Conservation (phyloP, 2,329 filamentous ascomycete species). For the Colletotrichum tamarilloi region DNA sequence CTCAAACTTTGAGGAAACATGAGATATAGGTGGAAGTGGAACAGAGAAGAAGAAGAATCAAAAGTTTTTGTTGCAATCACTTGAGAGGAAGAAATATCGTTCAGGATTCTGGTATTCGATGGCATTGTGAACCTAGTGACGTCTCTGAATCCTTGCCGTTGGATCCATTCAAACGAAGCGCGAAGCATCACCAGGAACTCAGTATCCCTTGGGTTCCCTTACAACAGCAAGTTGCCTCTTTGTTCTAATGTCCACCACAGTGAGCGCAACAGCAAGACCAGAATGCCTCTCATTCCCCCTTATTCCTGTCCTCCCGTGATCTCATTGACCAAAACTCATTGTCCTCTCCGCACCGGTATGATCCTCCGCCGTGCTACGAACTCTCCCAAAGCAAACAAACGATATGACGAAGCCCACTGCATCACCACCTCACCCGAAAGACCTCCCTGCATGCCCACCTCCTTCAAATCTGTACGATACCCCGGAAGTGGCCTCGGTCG, state of each 20-base stretch:
- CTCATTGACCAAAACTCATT: background rate
- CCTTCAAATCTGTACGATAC: background rate
- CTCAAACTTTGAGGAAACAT: background rate
- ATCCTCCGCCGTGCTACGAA: background rate
- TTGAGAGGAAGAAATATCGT: background rate
- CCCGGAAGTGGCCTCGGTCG: too few relatives aligned
- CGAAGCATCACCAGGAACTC: background rate
- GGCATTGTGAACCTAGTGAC: background rate
- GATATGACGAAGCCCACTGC: background rate
- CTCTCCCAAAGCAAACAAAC: background rate
- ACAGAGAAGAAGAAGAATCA: background rate
- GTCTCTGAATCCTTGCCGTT: background rate
- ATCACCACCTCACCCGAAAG: background rate
- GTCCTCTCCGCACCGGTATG: background rate
- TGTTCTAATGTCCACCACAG: background rate
- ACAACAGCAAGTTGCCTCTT: background rate
- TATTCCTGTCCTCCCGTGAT: background rate
- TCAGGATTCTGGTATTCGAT: background rate
- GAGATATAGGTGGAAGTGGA: background rate
- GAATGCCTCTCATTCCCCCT: background rate
- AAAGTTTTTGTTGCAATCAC: background rate
- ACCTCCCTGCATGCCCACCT: too few relatives aligned
- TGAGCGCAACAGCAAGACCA: background rate
- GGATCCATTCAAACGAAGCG: background rate
- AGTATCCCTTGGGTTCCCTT: background rate